Conservation (phyloP, 2,329 filamentous ascomycete genomes). For the Colletotrichum zoysiae region DNA sequence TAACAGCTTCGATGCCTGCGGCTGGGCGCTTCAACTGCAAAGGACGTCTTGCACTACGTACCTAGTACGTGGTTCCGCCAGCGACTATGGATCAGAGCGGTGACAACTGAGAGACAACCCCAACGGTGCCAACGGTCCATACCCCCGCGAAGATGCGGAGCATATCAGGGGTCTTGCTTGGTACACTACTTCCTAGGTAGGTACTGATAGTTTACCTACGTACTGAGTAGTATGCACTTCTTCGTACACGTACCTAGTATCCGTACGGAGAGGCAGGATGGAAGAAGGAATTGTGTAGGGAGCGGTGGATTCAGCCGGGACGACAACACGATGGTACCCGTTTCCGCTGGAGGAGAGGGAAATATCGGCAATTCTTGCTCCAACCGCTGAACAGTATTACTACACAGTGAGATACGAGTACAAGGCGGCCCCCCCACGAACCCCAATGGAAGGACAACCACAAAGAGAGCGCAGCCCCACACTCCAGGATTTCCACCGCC, state of each 20-base stretch:
- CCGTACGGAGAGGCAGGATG: neutral
- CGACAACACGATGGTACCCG: too few species aligned
- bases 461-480: constrained; percentile 16
- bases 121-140: constrained; percentile 15
- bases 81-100: neutral
- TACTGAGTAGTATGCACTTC: too few species aligned
- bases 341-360: neutral
- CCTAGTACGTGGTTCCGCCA: neutral
- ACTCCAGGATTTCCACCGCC: constrained; percentile 22
- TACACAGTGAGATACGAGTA: too few species aligned
- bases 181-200: too few species aligned
- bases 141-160: constrained; percentile 21
- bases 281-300: constrained; percentile 9
- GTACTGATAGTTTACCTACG: too few species aligned
- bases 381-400: constrained; percentile 4
- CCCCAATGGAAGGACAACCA: constrained; percentile 6
- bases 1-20: neutral
- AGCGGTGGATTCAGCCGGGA: constrained; percentile 16
- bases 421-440: neutral
- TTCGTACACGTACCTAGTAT: too few species aligned
- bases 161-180: neutral
- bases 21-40: neutral
- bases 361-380: constrained; percentile 34
- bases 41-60: too few species aligned
- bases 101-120: neutral